Evolutionary conservation across 257 asterid species (phyloP).

Genomic region (Solanum habrochaites): DNA sequence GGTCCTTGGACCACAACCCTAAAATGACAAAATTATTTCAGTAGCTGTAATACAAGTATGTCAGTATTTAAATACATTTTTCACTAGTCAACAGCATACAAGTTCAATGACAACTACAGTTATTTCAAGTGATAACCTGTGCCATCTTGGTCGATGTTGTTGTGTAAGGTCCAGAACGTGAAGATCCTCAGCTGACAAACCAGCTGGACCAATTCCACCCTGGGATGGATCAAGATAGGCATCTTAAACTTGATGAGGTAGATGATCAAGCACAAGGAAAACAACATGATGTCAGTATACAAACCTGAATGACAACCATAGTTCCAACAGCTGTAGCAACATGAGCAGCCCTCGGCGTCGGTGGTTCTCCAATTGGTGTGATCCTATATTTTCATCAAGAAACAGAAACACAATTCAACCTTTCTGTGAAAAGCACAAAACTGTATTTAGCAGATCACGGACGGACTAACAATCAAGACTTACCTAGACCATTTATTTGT

Average conservation of each 20-base stretch:
- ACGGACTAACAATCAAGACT: conserved; percentile 7
- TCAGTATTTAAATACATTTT: not conserved
- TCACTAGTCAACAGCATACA: not conserved
- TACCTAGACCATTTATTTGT: conserved; percentile 96
- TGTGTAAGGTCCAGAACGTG: conserved; percentile 94
- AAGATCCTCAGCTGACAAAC: conserved; percentile 98
- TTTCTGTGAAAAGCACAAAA: conserved; percentile 2
- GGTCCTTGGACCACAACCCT: conserved; percentile 99
- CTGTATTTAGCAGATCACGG: not conserved
- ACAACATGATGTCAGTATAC: conserved; percentile 2
- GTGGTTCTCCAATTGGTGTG: conserved; percentile 98
- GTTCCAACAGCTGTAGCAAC: conserved; percentile 99
- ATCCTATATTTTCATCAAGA: conserved; percentile 33
- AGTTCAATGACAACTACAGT: not conserved
- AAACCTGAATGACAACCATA: conserved; percentile 98
- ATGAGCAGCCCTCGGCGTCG: conserved; percentile 99
- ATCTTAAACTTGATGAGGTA: conserved; percentile 8
- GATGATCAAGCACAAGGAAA: not conserved
- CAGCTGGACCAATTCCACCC: conserved; percentile 99
- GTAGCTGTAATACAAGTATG: not conserved
- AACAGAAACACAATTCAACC: not conserved
- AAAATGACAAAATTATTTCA: not conserved
- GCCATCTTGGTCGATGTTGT: conserved; percentile 95
- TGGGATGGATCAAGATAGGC: conserved; percentile 16
- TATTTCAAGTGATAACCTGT: conserved; percentile 45